Conservation (phyloP, 202 grass and related monocot genomes). For the Eragrostis tef region DNA sequence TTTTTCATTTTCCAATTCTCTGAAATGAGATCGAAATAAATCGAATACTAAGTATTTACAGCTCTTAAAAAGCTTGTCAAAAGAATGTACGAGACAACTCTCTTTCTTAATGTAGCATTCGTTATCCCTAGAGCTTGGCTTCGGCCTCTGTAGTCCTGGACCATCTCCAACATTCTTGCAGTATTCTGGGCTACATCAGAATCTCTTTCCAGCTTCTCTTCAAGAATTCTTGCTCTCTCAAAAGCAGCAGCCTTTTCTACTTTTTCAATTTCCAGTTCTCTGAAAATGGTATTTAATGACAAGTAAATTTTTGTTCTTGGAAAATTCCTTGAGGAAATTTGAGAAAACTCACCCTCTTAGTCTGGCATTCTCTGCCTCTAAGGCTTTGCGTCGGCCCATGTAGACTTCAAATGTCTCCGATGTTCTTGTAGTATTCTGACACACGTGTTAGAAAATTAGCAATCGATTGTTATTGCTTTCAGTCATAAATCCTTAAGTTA, state of each 20-base stretch:
- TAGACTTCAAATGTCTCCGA: background rate
- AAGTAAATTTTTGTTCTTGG: background rate
- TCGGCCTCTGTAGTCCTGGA: background rate
- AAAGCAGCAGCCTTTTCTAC: background rate
- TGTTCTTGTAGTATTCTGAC: background rate
- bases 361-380: background rate
- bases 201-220: background rate
- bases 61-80: background rate
- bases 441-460: background rate
- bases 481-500: background rate
- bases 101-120: constrained; percentile 1
- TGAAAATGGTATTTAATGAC: background rate
- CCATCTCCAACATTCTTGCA: background rate
- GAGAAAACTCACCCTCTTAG: background rate
- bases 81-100: background rate
- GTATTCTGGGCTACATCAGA: background rate
- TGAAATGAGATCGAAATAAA: constrained; percentile 1
- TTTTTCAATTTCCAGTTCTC: constrained; percentile 5
- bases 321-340: background rate
- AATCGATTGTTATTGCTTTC: background rate
- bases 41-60: background rate
- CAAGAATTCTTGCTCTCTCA: constrained; percentile 10
- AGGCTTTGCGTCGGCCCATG: background rate
- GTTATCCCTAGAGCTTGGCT: background rate
- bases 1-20: background rate